Evolutionary conservation across 192 early-diverging fungal species (phyloP).

Genomic region (Oehlia diaphana): DNA sequence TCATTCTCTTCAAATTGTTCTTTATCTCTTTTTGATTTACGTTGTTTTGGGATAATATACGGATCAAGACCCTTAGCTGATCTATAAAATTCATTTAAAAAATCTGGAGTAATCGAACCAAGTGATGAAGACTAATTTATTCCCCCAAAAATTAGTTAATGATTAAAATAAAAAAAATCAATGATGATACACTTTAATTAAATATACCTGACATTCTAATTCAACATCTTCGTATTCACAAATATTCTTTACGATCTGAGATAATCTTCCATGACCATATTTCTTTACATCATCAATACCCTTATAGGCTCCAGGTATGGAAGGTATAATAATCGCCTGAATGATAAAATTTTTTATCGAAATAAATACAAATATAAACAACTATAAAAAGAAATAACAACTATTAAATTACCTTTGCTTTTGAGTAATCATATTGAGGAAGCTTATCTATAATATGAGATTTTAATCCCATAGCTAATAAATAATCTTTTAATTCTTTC

Average conservation of each 20-base stretch:
- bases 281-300: constrained; percentile 32
- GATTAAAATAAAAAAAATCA: not conserved
- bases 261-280: constrained; percentile 50
- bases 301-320: constrained; percentile 43
- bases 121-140: constrained; percentile 43
- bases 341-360: not conserved
- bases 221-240: constrained; percentile 19
- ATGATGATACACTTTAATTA: not conserved
- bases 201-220: constrained; percentile 45
- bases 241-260: constrained; percentile 35
- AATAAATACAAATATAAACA: too few species aligned
- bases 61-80: constrained; percentile 40
- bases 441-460: constrained; percentile 43
- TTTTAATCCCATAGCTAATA: constrained; percentile 50
- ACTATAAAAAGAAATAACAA: not conserved
- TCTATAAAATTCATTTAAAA: constrained; percentile 39
- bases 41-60: not conserved
- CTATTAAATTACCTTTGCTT: constrained; percentile 36
- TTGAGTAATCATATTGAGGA: constrained; percentile 45
- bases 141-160: not conserved
- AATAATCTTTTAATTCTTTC: constrained; percentile 34
- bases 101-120: constrained; percentile 31
- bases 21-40: not conserved
- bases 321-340: constrained; percentile 50
- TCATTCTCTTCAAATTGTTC: not conserved